phyloP scores from a whole-genome alignment of 805 yeast species.

The Spathaspora girioi region DNA sequence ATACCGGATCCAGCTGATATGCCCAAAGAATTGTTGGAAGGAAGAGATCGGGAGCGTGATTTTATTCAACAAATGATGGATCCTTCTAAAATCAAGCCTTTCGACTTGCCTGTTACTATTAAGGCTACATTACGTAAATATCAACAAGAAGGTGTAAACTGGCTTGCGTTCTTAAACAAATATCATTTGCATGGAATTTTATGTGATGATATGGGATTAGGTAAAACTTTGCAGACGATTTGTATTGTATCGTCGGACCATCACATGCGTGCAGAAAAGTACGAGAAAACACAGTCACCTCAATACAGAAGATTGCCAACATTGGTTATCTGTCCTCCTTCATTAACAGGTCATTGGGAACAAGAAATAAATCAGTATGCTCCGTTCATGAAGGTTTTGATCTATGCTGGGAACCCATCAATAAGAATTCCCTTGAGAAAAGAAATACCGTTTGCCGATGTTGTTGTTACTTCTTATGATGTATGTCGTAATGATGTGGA shows the following conservation, averaged over 20 bases:
- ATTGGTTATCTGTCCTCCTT: constrained; percentile 91
- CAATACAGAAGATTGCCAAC: constrained; percentile 80
- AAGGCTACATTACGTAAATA: constrained; percentile 90
- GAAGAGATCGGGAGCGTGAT: constrained; percentile 91
- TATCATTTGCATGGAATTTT: constrained; percentile 95
- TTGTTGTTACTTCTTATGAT: constrained; percentile 93
- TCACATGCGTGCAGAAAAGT: constrained; percentile 73
- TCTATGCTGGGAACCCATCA: constrained; percentile 92
- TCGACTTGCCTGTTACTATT: constrained; percentile 84
- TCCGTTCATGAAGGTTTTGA: constrained; percentile 76
- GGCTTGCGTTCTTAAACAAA: constrained; percentile 93
- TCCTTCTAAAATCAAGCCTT: constrained; percentile 83
- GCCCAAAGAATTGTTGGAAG: constrained; percentile 77
- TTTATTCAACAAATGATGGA: constrained; percentile 98
- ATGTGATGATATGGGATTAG: constrained; percentile 99
- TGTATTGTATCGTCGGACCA: constrained; percentile 97
- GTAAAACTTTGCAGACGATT: constrained; percentile 94
- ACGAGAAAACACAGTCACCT: constrained; percentile 50
- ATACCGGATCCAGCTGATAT: constrained; percentile 92
- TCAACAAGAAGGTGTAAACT: constrained; percentile 97
- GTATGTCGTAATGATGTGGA: constrained; percentile 90
- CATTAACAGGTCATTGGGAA: constrained; percentile 98
- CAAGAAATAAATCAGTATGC: constrained; percentile 89
- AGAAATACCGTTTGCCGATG: constrained; percentile 59
- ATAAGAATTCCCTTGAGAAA: constrained; percentile 55